Evolutionary conservation across 768 basidiomycete species (phyloP).

Genomic region (Astraeus odoratus): DNA sequence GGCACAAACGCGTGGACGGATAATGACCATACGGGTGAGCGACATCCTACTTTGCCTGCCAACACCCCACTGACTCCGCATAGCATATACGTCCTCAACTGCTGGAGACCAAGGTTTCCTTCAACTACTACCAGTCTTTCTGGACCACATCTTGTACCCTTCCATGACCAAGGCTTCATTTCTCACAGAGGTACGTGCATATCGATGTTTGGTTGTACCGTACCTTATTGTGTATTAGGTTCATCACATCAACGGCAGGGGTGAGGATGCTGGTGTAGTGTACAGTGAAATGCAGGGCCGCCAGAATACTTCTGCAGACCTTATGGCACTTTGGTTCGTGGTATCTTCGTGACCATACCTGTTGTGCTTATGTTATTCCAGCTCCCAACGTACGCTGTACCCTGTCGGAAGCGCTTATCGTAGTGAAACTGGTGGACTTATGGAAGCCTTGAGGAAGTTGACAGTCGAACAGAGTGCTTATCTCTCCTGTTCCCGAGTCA

Average conservation of each 20-base stretch:
- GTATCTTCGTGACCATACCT: neutral
- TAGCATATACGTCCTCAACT: slow-evolving; percentile 89
- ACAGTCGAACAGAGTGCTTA: slow-evolving; percentile 80
- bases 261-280: slow-evolving; percentile 91
- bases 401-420: slow-evolving; percentile 81
- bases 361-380: slow-evolving; percentile 24
- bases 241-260: slow-evolving; percentile 89
- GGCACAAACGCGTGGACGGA: slow-evolving; percentile 98
- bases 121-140: slow-evolving; percentile 79
- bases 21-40: slow-evolving; percentile 67
- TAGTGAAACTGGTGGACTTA: slow-evolving; percentile 94
- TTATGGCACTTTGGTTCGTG: slow-evolving; percentile 79
- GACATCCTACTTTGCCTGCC: neutral
- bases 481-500: slow-evolving; percentile 1
- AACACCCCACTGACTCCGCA: neutral
- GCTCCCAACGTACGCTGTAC: slow-evolving; percentile 75
- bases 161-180: slow-evolving; percentile 85
- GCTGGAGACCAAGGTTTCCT: slow-evolving; percentile 92
- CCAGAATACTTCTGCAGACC: slow-evolving; percentile 85
- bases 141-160: slow-evolving; percentile 96
- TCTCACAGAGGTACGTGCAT: slow-evolving; percentile 47
- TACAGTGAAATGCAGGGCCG: slow-evolving; percentile 97
- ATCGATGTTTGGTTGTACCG: neutral
- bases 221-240: slow-evolving; percentile 45
- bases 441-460: slow-evolving; percentile 83